Evolutionary conservation across 768 basidiomycete species (phyloP), one percentile per base, ranked within the genome.

Genomic region (Punctularia strigosozonata): DNA sequence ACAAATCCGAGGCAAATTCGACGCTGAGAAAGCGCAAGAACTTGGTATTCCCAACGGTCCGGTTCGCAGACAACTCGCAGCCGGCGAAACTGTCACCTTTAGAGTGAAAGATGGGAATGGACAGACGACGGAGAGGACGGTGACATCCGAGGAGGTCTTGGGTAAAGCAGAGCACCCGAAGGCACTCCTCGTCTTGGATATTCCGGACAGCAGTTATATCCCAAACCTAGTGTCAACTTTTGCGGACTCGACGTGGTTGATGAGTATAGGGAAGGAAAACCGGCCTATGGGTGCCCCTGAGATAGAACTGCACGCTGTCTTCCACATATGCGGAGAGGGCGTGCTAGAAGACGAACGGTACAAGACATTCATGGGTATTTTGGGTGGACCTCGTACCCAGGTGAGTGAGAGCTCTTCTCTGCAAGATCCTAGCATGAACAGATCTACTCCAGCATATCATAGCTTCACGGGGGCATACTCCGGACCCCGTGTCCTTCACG

Each of bases 371-470:
- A 80, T 92, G 76, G 56, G 63, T 21, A 62, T 64, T 0, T 89
- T 91, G 48, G 69, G 71, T 3, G 49, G 68, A 4, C 58, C n/a
- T n/a, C n/a, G n/a, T n/a, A n/a, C n/a, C n/a, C n/a, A n/a, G n/a
- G n/a, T n/a, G n/a, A n/a, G n/a, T n/a, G n/a, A n/a, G n/a, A n/a
- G n/a, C n/a, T n/a, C n/a, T n/a, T n/a, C n/a, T n/a, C n/a, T n/a
- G n/a, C n/a, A n/a, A n/a, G n/a, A n/a, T n/a, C n/a, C n/a, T n/a
- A n/a, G n/a, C n/a, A n/a, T n/a, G n/a, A n/a, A n/a, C n/a, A n/a
- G n/a, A n/a, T n/a, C n/a, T n/a, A n/a, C 38, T 14, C 3, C 50
- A 94, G 86, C 89, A 95, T 47, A 46, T 87, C 3, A 62, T 95
- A 17, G 69, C 86, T 5, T 79, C 85, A 5, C 65, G 71, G 21